These are phyloP conservation scores for Colletotrichum noveboracense DNA, from an alignment of 2,329 filamentous ascomycete genomes.

Conservation along the genomic window DNA sequence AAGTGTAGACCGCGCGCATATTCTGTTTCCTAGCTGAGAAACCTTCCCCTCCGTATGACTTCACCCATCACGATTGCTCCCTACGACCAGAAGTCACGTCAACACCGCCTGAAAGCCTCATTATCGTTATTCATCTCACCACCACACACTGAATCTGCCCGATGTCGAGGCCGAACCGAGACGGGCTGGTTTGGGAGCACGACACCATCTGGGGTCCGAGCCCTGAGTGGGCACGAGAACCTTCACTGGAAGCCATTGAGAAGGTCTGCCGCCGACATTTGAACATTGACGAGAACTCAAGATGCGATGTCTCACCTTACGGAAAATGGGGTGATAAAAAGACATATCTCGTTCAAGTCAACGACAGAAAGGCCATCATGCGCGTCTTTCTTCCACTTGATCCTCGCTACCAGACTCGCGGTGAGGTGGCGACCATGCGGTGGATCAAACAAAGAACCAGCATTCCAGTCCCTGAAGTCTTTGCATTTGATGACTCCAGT, in stretches of 20 bases:
- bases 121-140: rapidly evolving
- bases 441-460: slow-evolving; percentile 34
- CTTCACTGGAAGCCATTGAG: slow-evolving; percentile 17
- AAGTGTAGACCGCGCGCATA: background rate
- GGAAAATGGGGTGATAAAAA: slow-evolving; percentile 26
- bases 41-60: background rate
- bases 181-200: slow-evolving; percentile 19
- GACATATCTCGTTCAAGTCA: slow-evolving; percentile 23
- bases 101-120: background rate
- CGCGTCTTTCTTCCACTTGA: slow-evolving; percentile 40
- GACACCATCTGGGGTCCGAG: background rate
- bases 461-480: slow-evolving; percentile 37
- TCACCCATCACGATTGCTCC: background rate
- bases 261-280: slow-evolving; percentile 15
- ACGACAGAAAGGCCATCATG: slow-evolving; percentile 27
- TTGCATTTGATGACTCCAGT: slow-evolving; percentile 34
- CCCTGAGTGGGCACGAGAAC: slow-evolving; percentile 23
- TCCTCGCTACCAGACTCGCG: slow-evolving; percentile 37
- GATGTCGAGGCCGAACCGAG: background rate
- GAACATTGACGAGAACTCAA: background rate
- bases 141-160: background rate
- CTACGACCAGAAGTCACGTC: background rate
- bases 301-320: slow-evolving; percentile 20
- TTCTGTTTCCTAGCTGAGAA: background rate
- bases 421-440: slow-evolving; percentile 42